These are phyloP conservation scores for Penicillium atrosanguineum DNA, from an alignment of 495 filamentous ascomycete species.

Conservation along the genomic window DNA sequence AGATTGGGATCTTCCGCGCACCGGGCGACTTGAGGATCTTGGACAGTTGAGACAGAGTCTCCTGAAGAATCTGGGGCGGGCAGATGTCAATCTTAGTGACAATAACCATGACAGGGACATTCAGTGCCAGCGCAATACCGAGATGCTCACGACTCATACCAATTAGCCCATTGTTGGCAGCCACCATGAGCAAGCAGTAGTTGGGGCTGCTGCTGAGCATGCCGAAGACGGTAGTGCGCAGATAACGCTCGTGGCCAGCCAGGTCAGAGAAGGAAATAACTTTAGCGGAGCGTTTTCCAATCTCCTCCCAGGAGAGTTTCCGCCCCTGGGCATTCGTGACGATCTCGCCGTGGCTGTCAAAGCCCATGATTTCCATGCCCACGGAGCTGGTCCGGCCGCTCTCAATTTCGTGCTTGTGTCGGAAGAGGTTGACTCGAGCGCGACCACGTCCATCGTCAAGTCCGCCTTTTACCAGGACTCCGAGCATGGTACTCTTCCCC, in stretches of 20 bases:
- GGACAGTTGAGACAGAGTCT: constrained; percentile 88
- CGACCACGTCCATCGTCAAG: constrained; percentile 94
- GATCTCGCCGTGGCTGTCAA: constrained; percentile 84
- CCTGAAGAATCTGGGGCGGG: constrained; percentile 89
- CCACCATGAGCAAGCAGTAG: constrained; percentile 97
- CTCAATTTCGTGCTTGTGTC: constrained; percentile 97
- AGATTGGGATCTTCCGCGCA: constrained; percentile 95
- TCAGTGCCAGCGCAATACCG: constrained; percentile 89
- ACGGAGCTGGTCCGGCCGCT: constrained; percentile 93
- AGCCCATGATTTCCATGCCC: constrained; percentile 98
- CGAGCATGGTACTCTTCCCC: constrained; percentile 95
- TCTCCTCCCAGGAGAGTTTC: constrained; percentile 95
- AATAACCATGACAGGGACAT: constrained; percentile 97
- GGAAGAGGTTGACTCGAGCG: constrained; percentile 93
- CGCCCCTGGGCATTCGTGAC: constrained; percentile 79
- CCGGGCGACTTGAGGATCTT: constrained; percentile 92
- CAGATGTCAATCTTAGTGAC: constrained; percentile 99
- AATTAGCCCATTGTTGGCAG: constrained; percentile 94
- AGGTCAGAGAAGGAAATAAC: constrained; percentile 96
- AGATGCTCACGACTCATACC: constrained; percentile 99
- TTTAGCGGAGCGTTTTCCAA: constrained; percentile 90
- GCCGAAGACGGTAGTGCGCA: constrained; percentile 95
- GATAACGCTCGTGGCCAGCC: constrained; percentile 91
- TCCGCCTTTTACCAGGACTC: constrained; percentile 91
- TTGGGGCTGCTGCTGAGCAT: constrained; percentile 93